phyloP scores from a whole-genome alignment of 2,329 filamentous ascomycete genomes.

The Colletotrichum sp. region DNA sequence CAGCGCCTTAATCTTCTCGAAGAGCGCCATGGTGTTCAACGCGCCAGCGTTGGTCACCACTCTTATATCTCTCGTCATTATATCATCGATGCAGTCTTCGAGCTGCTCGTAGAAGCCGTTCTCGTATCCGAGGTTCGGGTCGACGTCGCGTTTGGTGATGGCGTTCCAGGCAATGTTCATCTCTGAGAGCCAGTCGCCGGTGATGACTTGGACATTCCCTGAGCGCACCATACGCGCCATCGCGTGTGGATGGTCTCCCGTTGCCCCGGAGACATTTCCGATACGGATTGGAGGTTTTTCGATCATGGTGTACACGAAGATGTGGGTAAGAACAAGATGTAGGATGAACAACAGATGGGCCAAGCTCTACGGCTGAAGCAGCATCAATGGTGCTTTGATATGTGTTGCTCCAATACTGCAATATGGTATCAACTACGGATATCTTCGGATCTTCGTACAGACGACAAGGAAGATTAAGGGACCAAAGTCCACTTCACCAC shows the following conservation, averaged over 20 bases:
- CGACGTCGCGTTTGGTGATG: constrained; percentile 30
- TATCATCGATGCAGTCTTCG: constrained; percentile 38
- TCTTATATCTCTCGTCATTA: constrained; percentile 37
- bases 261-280: constrained; percentile 31
- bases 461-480: neutral
- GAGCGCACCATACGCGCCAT: constrained; percentile 35
- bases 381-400: neutral
- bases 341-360: neutral
- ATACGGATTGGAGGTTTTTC: constrained; percentile 26
- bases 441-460: neutral
- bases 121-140: constrained; percentile 14
- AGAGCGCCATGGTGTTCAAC: constrained; percentile 36
- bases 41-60: constrained; percentile 45
- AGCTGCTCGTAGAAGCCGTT: constrained; percentile 29
- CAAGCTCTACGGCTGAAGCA: neutral
- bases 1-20: constrained; percentile 32
- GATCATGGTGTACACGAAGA: constrained; percentile 22
- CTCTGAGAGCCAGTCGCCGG: constrained; percentile 45
- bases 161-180: constrained; percentile 56
- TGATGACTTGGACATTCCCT: constrained; percentile 37
- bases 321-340: neutral
- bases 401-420: neutral
- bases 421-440: neutral
- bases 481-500: neutral
- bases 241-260: constrained; percentile 36